These are phyloP conservation scores for Malania oleifera DNA, from an alignment of 164 flowering plant species.

Conservation along the genomic window DNA sequence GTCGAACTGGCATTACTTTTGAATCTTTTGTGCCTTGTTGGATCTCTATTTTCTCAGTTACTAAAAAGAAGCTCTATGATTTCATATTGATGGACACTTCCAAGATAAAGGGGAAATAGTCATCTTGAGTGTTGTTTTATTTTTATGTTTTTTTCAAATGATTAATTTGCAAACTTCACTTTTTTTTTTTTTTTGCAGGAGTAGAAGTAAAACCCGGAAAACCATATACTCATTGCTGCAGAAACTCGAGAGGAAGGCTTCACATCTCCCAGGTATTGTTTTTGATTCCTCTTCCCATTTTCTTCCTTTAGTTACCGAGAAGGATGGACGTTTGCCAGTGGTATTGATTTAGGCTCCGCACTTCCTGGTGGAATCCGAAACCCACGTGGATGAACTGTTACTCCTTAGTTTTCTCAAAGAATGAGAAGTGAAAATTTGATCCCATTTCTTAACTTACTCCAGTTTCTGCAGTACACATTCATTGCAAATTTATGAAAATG, in stretches of 20 bases:
- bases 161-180: not conserved
- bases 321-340: not conserved
- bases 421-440: not conserved
- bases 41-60: not conserved
- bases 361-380: no score
- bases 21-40: not conserved
- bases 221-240: constrained; percentile 33
- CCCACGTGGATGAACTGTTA: no score
- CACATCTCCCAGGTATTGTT: constrained; percentile 37
- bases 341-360: not conserved
- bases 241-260: constrained; percentile 27
- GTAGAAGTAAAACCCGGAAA: constrained; percentile 54
- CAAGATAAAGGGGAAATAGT: no score
- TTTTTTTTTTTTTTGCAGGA: constrained; percentile 24
- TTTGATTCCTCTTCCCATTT: not conserved
- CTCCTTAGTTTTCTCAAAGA: no score
- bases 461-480: no score
- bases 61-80: no score
- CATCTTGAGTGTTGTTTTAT: no score
- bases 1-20: not conserved
- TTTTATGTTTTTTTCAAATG: not conserved
- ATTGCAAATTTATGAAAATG: no score
- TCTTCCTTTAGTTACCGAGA: not conserved
- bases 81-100: no score
- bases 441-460: no score